These are phyloP conservation scores for Fusarium stilboides DNA, from an alignment of 2,329 filamentous ascomycete genomes.

Conservation along the genomic window DNA sequence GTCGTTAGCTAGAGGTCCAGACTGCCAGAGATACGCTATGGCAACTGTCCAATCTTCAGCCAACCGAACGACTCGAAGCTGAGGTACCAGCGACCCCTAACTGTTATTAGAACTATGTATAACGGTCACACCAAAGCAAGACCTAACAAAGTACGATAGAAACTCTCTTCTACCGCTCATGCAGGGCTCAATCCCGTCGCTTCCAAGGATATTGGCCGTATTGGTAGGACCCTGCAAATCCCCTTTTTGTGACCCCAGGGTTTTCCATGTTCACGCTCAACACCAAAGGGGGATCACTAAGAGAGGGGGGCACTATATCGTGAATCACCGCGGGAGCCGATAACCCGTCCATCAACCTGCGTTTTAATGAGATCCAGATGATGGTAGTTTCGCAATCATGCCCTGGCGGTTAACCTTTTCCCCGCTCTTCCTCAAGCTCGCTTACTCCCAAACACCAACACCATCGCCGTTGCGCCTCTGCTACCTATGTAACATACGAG, in stretches of 20 bases:
- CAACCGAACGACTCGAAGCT: slow-evolving; percentile 10
- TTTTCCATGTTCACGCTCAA: slow-evolving; percentile 22
- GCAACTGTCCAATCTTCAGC: slow-evolving; percentile 13
- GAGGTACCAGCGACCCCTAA: slow-evolving; percentile 23
- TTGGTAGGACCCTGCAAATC: slow-evolving; percentile 40
- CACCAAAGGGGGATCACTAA: slow-evolving; percentile 3
- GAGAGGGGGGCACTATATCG: neutral
- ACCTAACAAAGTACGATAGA: slow-evolving; percentile 24
- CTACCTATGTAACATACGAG: slow-evolving; percentile 6
- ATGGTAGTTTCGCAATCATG: neutral
- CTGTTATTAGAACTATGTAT: slow-evolving; percentile 1
- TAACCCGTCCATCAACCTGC: neutral
- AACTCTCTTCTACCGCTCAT: slow-evolving; percentile 33
- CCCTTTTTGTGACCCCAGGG: slow-evolving; percentile 22
- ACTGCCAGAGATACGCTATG: slow-evolving; percentile 16
- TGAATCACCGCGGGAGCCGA: slow-evolving; percentile 7
- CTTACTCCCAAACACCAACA: slow-evolving; percentile 14
- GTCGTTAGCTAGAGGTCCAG: slow-evolving; percentile 31
- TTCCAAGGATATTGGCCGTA: slow-evolving; percentile 17
- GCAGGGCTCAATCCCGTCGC: slow-evolving; percentile 37
- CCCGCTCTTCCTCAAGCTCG: slow-evolving; percentile 15
- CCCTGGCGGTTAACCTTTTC: slow-evolving; percentile 1
- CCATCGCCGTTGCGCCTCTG: slow-evolving; percentile 3
- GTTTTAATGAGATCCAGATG: neutral
- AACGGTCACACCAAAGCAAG: slow-evolving; percentile 21